Percentiles rank a stretch among this genome's conserved stretches.
These are phyloP conservation scores for Fusarium subglutinans DNA, from an alignment of 2,329 filamentous ascomycete genomes.

Conservation along the genomic window DNA sequence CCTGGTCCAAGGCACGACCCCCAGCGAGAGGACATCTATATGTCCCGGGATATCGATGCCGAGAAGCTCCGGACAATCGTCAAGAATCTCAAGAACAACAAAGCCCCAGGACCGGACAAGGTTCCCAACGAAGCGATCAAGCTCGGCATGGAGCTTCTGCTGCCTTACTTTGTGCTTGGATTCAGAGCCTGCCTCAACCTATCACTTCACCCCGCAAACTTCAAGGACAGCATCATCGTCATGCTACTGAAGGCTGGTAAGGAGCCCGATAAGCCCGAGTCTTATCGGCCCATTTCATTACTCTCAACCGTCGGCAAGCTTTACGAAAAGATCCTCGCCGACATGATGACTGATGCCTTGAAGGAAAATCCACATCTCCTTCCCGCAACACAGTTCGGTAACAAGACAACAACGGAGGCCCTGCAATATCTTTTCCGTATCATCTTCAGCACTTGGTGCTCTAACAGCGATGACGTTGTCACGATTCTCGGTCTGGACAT, in stretches of 20 bases:
- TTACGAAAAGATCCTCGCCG: conserved; percentile 10
- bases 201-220: background rate
- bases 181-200: conserved; percentile 4
- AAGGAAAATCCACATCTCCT: background rate
- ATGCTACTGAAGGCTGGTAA: conserved; percentile 1
- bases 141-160: background rate
- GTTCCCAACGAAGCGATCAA: conserved; percentile 12
- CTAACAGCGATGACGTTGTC: background rate
- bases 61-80: background rate
- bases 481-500: conserved; percentile 10
- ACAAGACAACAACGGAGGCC: conserved; percentile 6
- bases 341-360: background rate
- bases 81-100: background rate
- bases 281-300: conserved; percentile 13
- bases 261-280: background rate
- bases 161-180: background rate
- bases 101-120: conserved; percentile 1
- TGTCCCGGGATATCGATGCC: background rate
- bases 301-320: conserved; percentile 11
- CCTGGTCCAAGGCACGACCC: background rate
- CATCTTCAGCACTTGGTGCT: conserved; percentile 2
- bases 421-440: conserved; percentile 1
- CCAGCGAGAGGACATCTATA: background rate
- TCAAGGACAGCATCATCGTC: conserved; percentile 7
- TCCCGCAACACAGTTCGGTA: background rate